Percentiles rank a stretch among this genome's conserved stretches.
Evolutionary conservation across 495 filamentous ascomycete genomes (phyloP).

Genomic region (Hypoxylon perforatum): DNA sequence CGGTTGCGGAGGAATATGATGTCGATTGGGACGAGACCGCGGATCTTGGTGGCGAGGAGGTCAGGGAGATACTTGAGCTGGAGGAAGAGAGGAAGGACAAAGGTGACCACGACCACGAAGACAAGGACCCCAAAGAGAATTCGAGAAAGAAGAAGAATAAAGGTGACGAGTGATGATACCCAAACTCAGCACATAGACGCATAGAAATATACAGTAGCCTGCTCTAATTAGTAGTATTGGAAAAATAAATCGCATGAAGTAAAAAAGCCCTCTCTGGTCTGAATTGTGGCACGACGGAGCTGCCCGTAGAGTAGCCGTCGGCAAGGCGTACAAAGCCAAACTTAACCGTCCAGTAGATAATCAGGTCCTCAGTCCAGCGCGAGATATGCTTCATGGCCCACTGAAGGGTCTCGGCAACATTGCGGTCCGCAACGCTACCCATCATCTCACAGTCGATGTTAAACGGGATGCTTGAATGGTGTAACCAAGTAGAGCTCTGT

Average conservation of each 20-base stretch:
- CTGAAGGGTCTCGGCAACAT: constrained; percentile 90
- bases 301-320: constrained; percentile 87
- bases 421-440: constrained; percentile 84
- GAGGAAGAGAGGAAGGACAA: constrained; percentile 60
- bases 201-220: constrained; percentile 14
- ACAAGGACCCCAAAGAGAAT: constrained; percentile 59
- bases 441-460: constrained; percentile 84
- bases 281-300: constrained; percentile 82
- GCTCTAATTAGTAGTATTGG: not conserved
- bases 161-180: constrained; percentile 44
- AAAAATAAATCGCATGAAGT: not conserved
- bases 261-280: not conserved
- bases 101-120: constrained; percentile 56
- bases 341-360: constrained; percentile 85
- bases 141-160: constrained; percentile 56
- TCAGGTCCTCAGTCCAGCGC: constrained; percentile 89
- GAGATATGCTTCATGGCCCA: constrained; percentile 93
- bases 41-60: constrained; percentile 79
- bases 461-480: constrained; percentile 67
- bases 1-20: constrained; percentile 87
- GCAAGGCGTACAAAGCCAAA: constrained; percentile 86
- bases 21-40: constrained; percentile 90
- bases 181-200: constrained; percentile 23
- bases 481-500: constrained; percentile 85
- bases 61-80: constrained; percentile 75